Evolutionary conservation across 2,329 filamentous ascomycete species (phyloP).

Genomic region (Aspergillus spinulosporus): DNA sequence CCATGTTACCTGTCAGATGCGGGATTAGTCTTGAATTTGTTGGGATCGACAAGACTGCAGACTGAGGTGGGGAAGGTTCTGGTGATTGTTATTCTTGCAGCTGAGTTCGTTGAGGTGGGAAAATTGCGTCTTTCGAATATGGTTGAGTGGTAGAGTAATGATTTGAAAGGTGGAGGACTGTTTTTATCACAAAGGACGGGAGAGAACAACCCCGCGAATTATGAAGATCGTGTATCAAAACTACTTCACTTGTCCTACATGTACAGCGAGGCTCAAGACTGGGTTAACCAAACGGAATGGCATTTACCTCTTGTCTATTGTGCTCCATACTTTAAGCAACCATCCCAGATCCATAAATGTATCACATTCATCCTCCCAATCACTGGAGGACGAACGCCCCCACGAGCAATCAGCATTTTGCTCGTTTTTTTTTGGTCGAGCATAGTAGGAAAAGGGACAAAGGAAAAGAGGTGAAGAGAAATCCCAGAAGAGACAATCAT

Average conservation of each 20-base stretch:
- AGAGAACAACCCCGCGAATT: background rate
- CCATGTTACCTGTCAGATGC: background rate
- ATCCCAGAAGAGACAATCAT: slow-evolving; percentile 32
- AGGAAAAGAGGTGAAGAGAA: slow-evolving; percentile 29
- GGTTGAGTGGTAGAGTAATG: background rate
- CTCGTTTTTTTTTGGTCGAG: slow-evolving; percentile 34
- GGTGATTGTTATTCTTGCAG: background rate
- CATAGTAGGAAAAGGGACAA: slow-evolving; percentile 31
- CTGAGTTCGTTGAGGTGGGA: background rate
- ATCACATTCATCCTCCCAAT: slow-evolving; percentile 29
- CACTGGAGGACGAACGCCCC: slow-evolving; percentile 26
- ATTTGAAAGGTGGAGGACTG: background rate
- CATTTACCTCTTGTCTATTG: slow-evolving; percentile 39
- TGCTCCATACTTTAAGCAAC: slow-evolving; percentile 28
- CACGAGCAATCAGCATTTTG: slow-evolving; percentile 36
- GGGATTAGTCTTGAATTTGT: background rate
- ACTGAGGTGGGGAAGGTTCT: background rate
- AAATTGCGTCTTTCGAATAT: background rate
- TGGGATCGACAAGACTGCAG: background rate
- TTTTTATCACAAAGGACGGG: background rate
- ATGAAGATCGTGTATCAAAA: background rate
- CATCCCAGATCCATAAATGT: slow-evolving; percentile 30
- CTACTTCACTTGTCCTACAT: background rate
- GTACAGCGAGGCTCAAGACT: background rate
- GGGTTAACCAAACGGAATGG: slow-evolving; percentile 27